These are phyloP conservation scores for Fusarium caatingaense DNA, from an alignment of 2,329 filamentous ascomycete species.

Conservation along the genomic window DNA sequence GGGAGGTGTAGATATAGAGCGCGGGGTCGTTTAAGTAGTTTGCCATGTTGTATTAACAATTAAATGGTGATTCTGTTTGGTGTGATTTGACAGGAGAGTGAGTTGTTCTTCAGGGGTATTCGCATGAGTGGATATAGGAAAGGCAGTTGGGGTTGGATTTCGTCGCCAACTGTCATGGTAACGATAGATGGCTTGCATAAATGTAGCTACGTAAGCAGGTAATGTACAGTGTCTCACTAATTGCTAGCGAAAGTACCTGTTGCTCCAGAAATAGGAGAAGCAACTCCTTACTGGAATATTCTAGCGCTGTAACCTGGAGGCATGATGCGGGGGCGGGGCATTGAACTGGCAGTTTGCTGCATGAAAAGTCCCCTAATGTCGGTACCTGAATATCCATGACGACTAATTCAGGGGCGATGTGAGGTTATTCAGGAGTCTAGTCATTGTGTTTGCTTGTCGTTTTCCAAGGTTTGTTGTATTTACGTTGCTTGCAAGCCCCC, in stretches of 20 bases:
- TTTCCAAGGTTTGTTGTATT: background rate
- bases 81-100: constrained; percentile 2
- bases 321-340: constrained; percentile 46
- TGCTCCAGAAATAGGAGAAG: constrained; percentile 33
- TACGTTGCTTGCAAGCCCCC: background rate
- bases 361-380: constrained; percentile 22
- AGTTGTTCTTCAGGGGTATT: constrained; percentile 23
- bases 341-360: background rate
- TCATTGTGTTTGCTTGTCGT: background rate
- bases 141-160: constrained; percentile 7
- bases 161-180: constrained; percentile 14
- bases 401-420: constrained; percentile 3
- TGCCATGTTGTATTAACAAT: constrained; percentile 48
- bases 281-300: constrained; percentile 37
- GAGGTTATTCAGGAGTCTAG: background rate
- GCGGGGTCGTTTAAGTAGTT: constrained; percentile 71
- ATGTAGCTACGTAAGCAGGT: constrained; percentile 35
- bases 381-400: constrained; percentile 8
- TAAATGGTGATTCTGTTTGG: constrained; percentile 2
- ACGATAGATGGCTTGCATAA: constrained; percentile 9
- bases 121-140: constrained; percentile 26
- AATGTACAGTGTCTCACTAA: constrained; percentile 9
- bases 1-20: constrained; percentile 94
- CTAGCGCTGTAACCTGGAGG: constrained; percentile 26
- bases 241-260: constrained; percentile 3